Percentiles rank a stretch among this genome's conserved stretches.
Conservation (phyloP, 768 basidiomycete genomes). For the Erythrobasidium yunnanense region DNA sequence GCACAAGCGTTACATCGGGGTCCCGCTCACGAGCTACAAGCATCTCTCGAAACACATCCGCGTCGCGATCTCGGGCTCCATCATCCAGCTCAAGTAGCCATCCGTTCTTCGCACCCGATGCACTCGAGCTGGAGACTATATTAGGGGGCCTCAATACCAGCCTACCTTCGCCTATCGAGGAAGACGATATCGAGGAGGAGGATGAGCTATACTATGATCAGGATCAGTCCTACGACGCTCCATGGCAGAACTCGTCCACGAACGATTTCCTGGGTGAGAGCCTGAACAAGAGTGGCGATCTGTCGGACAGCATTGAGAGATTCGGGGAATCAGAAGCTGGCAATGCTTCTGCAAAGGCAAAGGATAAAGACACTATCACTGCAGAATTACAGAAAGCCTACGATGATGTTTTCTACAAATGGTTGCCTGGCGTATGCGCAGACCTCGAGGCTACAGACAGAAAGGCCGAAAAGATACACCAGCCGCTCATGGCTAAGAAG, state of each 20-base stretch:
- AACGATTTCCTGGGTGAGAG: too few relatives aligned
- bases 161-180: conserved; percentile 18
- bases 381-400: neutral
- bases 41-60: neutral
- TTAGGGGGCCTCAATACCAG: conserved; percentile 7
- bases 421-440: conserved; percentile 17
- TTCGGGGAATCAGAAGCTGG: too few relatives aligned
- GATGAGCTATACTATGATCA: neutral
- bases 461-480: conserved; percentile 94
- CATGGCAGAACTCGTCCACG: too few relatives aligned
- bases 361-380: neutral
- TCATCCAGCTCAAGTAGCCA: neutral
- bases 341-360: too few relatives aligned
- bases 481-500: conserved; percentile 92
- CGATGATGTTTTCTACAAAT: conserved; percentile 20
- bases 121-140: conserved; percentile 12
- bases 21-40: conserved; percentile 16
- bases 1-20: conserved; percentile 12
- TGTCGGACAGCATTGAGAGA: too few relatives aligned
- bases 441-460: conserved; percentile 70
- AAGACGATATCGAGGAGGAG: conserved; percentile 22
- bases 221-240: too few relatives aligned
- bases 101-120: conserved; percentile 3
- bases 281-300: too few relatives aligned
- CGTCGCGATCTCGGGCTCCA: conserved; percentile 13